Conservation (phyloP, 2,329 filamentous ascomycete species). For the Pseudodiploospora longispora region DNA sequence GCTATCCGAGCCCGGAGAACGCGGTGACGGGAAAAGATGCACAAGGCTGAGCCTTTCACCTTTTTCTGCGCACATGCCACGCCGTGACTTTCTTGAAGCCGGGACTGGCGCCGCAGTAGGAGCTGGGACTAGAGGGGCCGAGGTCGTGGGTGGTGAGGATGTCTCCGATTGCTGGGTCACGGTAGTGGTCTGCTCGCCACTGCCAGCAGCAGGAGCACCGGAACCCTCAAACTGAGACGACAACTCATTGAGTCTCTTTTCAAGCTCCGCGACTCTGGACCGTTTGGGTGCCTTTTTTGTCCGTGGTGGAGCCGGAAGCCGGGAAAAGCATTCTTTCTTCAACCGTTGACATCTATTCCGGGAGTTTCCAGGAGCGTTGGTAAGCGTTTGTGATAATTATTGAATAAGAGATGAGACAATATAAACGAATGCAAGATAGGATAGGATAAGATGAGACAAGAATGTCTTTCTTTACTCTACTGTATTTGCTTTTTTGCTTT, state of each 20-base stretch:
- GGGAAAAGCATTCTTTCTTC: constrained; percentile 37
- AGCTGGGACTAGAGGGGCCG: constrained; percentile 3
- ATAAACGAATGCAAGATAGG: too few relatives aligned
- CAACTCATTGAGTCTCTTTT: constrained; percentile 41
- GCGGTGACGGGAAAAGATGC: constrained; percentile 28
- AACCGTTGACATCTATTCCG: constrained; percentile 37
- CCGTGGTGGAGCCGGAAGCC: constrained; percentile 39
- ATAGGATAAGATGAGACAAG: too few relatives aligned
- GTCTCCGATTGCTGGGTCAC: neutral
- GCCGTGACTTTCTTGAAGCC: neutral
- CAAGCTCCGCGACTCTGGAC: constrained; percentile 42
- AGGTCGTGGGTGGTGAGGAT: constrained; percentile 6
- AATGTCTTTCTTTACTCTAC: too few relatives aligned
- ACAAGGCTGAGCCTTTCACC: constrained; percentile 17
- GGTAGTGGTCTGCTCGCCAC: neutral
- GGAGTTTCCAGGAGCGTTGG: too few relatives aligned
- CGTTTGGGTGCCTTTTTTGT: constrained; percentile 38
- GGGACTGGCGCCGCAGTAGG: constrained; percentile 1
- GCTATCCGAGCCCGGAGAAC: constrained; percentile 14
- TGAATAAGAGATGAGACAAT: too few relatives aligned
- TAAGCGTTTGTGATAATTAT: too few relatives aligned
- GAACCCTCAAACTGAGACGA: constrained; percentile 34
- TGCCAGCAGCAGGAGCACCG: constrained; percentile 6
- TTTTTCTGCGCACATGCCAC: constrained; percentile 4
- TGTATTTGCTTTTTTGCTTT: too few relatives aligned